Evolutionary conservation across 257 asterid species (phyloP).

Genomic region (Cynanchum wilfordii): DNA sequence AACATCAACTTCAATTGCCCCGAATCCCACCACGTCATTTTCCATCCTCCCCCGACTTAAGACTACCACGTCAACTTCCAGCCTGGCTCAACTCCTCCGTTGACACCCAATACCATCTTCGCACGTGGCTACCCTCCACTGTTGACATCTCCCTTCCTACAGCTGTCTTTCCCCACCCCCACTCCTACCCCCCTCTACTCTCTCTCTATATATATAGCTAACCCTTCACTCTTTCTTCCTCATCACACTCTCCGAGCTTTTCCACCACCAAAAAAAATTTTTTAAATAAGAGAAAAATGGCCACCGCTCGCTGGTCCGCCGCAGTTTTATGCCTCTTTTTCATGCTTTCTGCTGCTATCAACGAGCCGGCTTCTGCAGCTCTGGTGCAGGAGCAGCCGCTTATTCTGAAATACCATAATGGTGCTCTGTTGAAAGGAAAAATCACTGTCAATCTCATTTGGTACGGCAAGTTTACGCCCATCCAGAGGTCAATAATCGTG

Average conservation of each 20-base stretch:
- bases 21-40: slow-evolving; percentile 8
- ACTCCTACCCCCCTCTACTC: not conserved
- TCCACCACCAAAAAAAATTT: not conserved
- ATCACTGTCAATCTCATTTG: slow-evolving; percentile 38
- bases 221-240: not conserved
- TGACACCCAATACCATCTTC: not conserved
- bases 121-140: slow-evolving; percentile 3
- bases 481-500: slow-evolving; percentile 31
- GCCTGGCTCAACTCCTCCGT: slow-evolving; percentile 14
- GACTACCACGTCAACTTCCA: slow-evolving; percentile 22
- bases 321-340: not conserved
- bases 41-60: not conserved
- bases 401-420: slow-evolving; percentile 35
- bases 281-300: not conserved
- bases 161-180: slow-evolving; percentile 3
- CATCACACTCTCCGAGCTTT: not conserved
- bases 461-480: slow-evolving; percentile 40
- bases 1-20: slow-evolving; percentile 6
- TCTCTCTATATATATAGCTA: not conserved
- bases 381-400: slow-evolving; percentile 33
- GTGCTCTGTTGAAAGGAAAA: slow-evolving; percentile 33
- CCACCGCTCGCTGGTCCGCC: not conserved
- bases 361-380: slow-evolving; percentile 16
- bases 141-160: slow-evolving; percentile 4
- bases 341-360: not conserved